Conservation (phyloP, 164 flowering plant species). For the Piper betle region DNA sequence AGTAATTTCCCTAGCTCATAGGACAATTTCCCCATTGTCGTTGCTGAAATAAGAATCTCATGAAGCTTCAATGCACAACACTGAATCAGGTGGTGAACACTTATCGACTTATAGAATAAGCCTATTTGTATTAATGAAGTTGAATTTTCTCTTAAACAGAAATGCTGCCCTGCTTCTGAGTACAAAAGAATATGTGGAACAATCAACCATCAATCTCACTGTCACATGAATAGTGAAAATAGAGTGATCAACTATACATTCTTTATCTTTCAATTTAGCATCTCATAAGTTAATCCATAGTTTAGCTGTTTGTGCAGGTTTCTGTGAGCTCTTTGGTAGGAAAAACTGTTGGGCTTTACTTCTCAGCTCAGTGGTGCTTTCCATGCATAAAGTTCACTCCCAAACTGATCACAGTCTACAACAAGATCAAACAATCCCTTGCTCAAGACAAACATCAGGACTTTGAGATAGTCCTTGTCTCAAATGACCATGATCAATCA, state of each 20-base stretch:
- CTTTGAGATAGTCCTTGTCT: constrained; percentile 56
- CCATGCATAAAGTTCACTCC: constrained; percentile 57
- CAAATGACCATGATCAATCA: constrained; percentile 37
- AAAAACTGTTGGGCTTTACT: constrained; percentile 68
- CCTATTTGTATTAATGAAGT: not conserved
- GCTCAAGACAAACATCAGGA: constrained; percentile 11
- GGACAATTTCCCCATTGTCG: too few species aligned
- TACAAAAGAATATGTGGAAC: too few species aligned
- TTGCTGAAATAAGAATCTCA: too few species aligned
- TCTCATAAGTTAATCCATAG: too few species aligned
- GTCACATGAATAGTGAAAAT: not conserved
- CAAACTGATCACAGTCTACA: constrained; percentile 43
- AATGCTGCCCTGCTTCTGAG: not conserved
- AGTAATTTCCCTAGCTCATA: too few species aligned
- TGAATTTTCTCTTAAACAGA: not conserved
- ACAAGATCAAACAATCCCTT: constrained; percentile 28
- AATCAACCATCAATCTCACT: not conserved
- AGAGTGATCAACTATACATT: too few species aligned
- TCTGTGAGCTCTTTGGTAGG: constrained; percentile 35
- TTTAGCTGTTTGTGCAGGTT: constrained; percentile 13
- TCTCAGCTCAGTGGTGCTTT: constrained; percentile 64
- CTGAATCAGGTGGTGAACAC: too few species aligned
- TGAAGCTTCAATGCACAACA: too few species aligned
- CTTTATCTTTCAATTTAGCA: not conserved
- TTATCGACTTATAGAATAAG: too few species aligned